Base-by-base conservation (phyloP, 768 basidiomycete species). In the Leccinum sublutescens region DNA sequence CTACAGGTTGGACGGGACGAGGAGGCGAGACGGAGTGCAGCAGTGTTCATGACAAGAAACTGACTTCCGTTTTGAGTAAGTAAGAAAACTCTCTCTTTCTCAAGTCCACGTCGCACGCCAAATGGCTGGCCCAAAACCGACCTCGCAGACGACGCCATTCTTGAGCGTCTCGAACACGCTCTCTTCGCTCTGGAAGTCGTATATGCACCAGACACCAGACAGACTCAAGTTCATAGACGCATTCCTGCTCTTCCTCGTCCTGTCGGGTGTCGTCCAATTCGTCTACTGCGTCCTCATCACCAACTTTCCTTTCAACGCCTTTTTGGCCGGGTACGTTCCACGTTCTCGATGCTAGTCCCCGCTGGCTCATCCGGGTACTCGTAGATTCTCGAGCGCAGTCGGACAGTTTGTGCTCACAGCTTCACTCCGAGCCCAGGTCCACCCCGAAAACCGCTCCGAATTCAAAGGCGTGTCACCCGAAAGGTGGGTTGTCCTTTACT, bases 391-490 rank as follows among this genome's bases (percentile, higher is more conserved):
- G 23, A 93, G 94, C 69, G 89, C 90, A 15, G 91, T 98, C 45
- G 97, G 97, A 31, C 97, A 99, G 75, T 99, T 99, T 72, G 95
- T 98, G 57, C 79, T 99, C 59, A 86, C 93, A 7, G 95, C 96
- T 19, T 94, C 93, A 17, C 77, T 99, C 58, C 86, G 97, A 47
- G 86, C 89, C 6, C 97, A 99, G 77, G 90, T 95, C 56, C 93
- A 97, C 73, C 91, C 92, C 15, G 82, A 83, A 50, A 96, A 93
- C 75, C 84, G 83, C 64, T 69, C 78, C 38, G 85, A 89, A 64
- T 99, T 96, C 80, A 93, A 91, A 65, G 85, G 89, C 1, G 87
- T 98, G 19, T 96, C 95, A 4, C 94, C 93, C 64, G 95, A 99
- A 77, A 79, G 95, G 95, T 95, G 61, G 29, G 88, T 76, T 2